phyloP scores from a whole-genome alignment of 441 rosid genomes.

The Pelargonium fulgidum region DNA sequence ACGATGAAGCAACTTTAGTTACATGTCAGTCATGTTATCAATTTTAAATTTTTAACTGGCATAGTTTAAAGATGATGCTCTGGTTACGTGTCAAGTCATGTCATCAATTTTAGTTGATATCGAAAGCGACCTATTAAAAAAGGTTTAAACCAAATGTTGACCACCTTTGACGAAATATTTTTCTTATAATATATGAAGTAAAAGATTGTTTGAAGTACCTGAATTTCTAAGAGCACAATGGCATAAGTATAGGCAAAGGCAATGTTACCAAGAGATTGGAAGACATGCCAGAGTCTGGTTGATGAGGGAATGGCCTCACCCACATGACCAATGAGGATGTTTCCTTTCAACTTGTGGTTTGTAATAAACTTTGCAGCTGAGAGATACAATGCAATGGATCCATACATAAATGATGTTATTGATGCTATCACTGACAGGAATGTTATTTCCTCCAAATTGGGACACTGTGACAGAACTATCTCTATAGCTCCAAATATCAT shows the following conservation, averaged over 20 bases:
- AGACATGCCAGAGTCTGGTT: slow-evolving; percentile 23
- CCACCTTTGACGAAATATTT: too few relatives aligned
- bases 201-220: slow-evolving; percentile 16
- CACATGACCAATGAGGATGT: slow-evolving; percentile 4
- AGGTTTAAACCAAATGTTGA: too few relatives aligned
- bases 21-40: too few relatives aligned
- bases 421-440: slow-evolving; percentile 25
- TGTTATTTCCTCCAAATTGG: slow-evolving; percentile 24
- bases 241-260: slow-evolving; percentile 26
- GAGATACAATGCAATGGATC: slow-evolving; percentile 18
- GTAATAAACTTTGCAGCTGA: slow-evolving; percentile 15
- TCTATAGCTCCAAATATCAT: slow-evolving; percentile 22
- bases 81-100: too few relatives aligned
- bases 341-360: slow-evolving; percentile 23
- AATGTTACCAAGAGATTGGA: slow-evolving; percentile 32
- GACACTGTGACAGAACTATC: slow-evolving; percentile 27
- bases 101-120: too few relatives aligned
- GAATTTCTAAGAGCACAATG: slow-evolving; percentile 27
- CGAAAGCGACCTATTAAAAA: too few relatives aligned
- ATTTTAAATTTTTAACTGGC: too few relatives aligned
- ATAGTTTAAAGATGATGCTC: too few relatives aligned
- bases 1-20: too few relatives aligned
- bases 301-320: neutral
- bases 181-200: too few relatives aligned
- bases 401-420: slow-evolving; percentile 23